Base-by-base conservation (phyloP, 2,329 filamentous ascomycete species). In the Paecilomyces dactylethromorphus region DNA sequence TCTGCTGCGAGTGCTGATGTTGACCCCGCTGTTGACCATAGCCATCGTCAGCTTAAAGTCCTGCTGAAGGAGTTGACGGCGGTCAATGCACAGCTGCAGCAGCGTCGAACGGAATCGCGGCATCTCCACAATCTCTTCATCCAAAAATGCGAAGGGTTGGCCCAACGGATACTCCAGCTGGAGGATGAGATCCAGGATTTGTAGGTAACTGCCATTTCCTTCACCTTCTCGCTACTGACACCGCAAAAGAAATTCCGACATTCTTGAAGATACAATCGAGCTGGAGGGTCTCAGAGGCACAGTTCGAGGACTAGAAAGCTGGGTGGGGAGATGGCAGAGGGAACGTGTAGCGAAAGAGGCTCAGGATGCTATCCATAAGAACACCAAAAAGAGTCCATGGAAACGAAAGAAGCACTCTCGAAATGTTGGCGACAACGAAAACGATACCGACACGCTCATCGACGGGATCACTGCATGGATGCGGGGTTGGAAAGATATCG, bases 101-200 rank as follows among this genome's bases (percentile, higher is more conserved):
- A 63, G 57, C 66, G 64, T 62, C 77, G 60, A 53, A 53, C 57
- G 31, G 68, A 75, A 58, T 65, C 68, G 3, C 64, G 85, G 78
- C 84, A 87, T 63, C 86, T 89, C 59, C 85, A 88, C 66, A 78
- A 78, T 24, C 71, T 88, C 32, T 80, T 88, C 22, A 78, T 85
- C 56, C 80, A 80, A 50, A 81, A 84, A 60, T 80, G 83, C 59
- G 82, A 87, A 68, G 78, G 77, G 39, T 80, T 86, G 55, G 80
- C 82, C 50, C 77, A 84, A 62, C 81, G 81, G 56, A 84, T 88
- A 59, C 76, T 84, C 24, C 81, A 83, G 59, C 77, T 89, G 13
- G 84, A 88, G 65, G 79, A 79, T 39, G 81, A 84, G 51, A 76
- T 88, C 51, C 68, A 77, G 49, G 80, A 86, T 61, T 76, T 89